A percentile compares a stretch with the other conserved stretches of the same genome.
These are phyloP conservation scores for Gnaphalium uliginosum DNA, from an alignment of 129 eudicot species.

Conservation along the genomic window DNA sequence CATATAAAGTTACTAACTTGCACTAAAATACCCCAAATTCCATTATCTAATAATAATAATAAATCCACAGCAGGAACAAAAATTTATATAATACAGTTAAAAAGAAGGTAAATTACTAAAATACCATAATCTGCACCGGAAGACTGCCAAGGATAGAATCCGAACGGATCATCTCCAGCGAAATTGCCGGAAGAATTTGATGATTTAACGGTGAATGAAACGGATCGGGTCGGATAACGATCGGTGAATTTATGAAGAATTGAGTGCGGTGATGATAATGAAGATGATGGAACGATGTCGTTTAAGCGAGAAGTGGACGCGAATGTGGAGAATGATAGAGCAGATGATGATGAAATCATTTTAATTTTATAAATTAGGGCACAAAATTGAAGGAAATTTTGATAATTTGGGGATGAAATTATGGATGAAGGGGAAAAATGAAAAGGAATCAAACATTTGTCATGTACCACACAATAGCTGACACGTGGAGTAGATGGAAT, in stretches of 20 bases:
- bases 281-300: conserved; percentile 27
- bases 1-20: not conserved
- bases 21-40: not conserved
- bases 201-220: conserved; percentile 43
- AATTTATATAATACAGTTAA: not conserved
- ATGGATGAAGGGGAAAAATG: not conserved
- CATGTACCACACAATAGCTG: conserved; percentile 22
- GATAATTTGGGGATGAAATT: not conserved
- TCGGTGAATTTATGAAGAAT: conserved; percentile 34
- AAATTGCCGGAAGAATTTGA: conserved; percentile 29
- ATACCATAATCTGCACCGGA: conserved; percentile 29
- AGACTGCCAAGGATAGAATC: conserved; percentile 83
- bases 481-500: conserved; percentile 11
- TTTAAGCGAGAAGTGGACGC: conserved; percentile 38
- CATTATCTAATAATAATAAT: not conserved
- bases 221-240: conserved; percentile 38
- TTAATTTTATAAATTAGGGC: not conserved
- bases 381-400: not conserved
- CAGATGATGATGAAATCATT: conserved; percentile 29
- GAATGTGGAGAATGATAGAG: conserved; percentile 45
- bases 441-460: not conserved
- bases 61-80: not conserved
- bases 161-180: conserved; percentile 56
- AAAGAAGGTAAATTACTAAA: not conserved
- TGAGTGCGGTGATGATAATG: conserved; percentile 20